Conservation (phyloP, 192 early-diverging fungal genomes). For the Linnemannia elongata region DNA sequence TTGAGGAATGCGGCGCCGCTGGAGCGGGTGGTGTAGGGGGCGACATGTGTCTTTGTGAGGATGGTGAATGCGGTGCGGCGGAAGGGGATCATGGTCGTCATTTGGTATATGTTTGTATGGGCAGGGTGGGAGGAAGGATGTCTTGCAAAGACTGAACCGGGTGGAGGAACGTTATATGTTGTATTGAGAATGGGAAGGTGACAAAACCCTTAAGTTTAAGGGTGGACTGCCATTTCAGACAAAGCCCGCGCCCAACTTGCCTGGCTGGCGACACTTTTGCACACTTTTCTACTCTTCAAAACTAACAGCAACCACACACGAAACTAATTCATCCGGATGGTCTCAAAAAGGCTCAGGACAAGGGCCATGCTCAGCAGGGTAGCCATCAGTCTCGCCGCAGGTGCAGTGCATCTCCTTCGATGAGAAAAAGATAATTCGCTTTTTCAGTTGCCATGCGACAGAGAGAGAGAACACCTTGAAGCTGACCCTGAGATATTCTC, state of each 20-base stretch:
- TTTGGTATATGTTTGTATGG: background rate
- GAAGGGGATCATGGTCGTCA: conserved; percentile 21
- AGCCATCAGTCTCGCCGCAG: conserved; percentile 28
- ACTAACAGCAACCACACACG: background rate
- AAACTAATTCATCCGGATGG: conserved; percentile 9
- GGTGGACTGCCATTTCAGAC: background rate
- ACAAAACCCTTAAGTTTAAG: background rate
- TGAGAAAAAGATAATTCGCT: background rate
- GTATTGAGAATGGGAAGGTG: background rate
- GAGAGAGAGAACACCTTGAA: background rate
- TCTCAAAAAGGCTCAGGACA: conserved; percentile 14
- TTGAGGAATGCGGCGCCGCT: conserved; percentile 51
- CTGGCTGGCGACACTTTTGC: background rate
- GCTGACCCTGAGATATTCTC: background rate
- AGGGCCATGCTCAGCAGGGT: conserved; percentile 23
- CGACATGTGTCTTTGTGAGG: background rate
- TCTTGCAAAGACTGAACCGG: background rate
- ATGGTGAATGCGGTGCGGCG: conserved; percentile 2
- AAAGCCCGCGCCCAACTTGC: background rate
- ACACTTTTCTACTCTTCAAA: background rate
- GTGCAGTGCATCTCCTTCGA: background rate
- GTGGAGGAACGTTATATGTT: background rate
- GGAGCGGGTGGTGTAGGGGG: conserved; percentile 39
- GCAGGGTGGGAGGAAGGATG: background rate
- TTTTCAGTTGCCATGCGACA: no score